phyloP scores from a whole-genome alignment of 345 rosid species.

The Hypericum androsaemum region DNA sequence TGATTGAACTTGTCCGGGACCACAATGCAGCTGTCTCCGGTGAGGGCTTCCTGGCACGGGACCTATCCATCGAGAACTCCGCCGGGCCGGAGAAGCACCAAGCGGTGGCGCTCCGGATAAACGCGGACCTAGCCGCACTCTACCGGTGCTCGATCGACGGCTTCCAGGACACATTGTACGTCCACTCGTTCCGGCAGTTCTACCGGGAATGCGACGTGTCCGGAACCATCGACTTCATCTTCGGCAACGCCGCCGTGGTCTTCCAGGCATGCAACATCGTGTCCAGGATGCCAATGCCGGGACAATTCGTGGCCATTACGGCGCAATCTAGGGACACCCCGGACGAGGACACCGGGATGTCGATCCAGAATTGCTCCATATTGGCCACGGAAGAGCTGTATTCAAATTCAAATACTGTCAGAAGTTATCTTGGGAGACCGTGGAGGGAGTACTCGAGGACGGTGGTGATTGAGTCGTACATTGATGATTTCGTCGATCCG shows the following conservation, averaged over 20 bases:
- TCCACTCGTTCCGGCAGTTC: conserved; percentile 65
- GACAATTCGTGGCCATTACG: conserved; percentile 61
- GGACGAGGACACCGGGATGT: conserved; percentile 64
- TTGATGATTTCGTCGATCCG: conserved; percentile 54
- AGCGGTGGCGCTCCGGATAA: conserved; percentile 66
- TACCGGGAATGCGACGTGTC: conserved; percentile 67
- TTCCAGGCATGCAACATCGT: conserved; percentile 62
- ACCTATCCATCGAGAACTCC: conserved; percentile 52
- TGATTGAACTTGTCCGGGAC: neutral
- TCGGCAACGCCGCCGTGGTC: conserved; percentile 67
- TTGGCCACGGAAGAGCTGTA: conserved; percentile 41
- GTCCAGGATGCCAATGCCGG: conserved; percentile 52
- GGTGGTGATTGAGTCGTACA: conserved; percentile 51
- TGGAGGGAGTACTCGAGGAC: conserved; percentile 57
- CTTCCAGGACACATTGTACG: conserved; percentile 64
- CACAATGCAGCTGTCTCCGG: conserved; percentile 55
- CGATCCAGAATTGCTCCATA: conserved; percentile 71
- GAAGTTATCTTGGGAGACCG: conserved; percentile 75
- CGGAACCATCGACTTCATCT: conserved; percentile 67
- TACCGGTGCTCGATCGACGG: conserved; percentile 50
- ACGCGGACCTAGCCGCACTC: conserved; percentile 58
- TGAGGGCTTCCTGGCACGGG: conserved; percentile 70
- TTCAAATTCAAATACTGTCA: conserved; percentile 22
- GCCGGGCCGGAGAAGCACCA: conserved; percentile 78
- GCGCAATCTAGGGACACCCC: conserved; percentile 62